phyloP scores from a whole-genome alignment of 352 stramenopile genomes.

The Pythium aquatile region DNA sequence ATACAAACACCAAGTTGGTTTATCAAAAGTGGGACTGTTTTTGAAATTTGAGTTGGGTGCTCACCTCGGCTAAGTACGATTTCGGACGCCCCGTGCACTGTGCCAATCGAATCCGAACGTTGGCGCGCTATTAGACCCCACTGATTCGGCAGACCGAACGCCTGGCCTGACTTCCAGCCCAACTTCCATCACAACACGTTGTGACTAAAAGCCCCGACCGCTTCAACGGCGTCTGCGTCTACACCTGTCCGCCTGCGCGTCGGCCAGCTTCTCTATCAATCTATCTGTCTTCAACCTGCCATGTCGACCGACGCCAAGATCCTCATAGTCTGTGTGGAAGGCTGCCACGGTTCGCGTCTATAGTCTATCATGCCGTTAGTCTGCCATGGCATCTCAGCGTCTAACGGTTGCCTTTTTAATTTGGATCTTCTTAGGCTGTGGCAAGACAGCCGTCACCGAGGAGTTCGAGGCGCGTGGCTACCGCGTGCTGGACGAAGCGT shows the following conservation, averaged over 20 bases:
- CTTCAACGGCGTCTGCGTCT: not conserved
- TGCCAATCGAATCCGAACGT: constrained; percentile 19
- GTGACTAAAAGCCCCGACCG: constrained; percentile 1
- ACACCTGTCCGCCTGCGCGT: not conserved
- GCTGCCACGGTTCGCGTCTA: constrained; percentile 66
- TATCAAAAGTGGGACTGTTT: not conserved
- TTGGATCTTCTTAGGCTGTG: constrained; percentile 38
- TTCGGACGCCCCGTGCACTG: constrained; percentile 12
- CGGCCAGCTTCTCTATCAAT: not conserved
- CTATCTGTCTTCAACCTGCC: not conserved
- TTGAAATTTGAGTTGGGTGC: constrained; percentile 23
- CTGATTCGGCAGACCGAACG: not conserved
- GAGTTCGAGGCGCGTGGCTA: constrained; percentile 79
- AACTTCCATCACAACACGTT: constrained; percentile 20
- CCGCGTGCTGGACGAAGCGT: constrained; percentile 82
- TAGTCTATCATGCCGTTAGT: constrained; percentile 7
- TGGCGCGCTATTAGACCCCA: constrained; percentile 25
- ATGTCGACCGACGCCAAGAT: constrained; percentile 51
- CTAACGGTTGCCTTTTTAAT: constrained; percentile 3
- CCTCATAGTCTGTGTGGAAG: constrained; percentile 83
- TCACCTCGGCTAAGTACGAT: constrained; percentile 16
- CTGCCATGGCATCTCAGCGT: not conserved
- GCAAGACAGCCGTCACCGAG: constrained; percentile 77
- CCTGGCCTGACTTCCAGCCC: constrained; percentile 1
- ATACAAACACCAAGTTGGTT: constrained; percentile 19